These are phyloP conservation scores for Exserohilum turcica DNA, from an alignment of 2,329 filamentous ascomycete species.

Conservation along the genomic window DNA sequence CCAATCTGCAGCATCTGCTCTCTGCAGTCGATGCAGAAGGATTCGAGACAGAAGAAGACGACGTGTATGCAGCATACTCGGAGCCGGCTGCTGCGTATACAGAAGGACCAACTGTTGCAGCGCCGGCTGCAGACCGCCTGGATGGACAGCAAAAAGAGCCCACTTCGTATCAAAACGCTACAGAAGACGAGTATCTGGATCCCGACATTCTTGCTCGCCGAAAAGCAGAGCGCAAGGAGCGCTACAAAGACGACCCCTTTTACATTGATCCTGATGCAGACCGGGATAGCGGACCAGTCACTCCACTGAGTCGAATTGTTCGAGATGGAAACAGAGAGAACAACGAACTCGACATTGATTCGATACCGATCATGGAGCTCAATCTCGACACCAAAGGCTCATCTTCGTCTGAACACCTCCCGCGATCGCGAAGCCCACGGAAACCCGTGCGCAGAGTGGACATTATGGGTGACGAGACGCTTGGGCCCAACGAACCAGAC, in stretches of 20 bases:
- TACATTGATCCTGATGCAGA: conserved; percentile 71
- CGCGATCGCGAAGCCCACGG: conserved; percentile 35
- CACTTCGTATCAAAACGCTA: conserved; percentile 53
- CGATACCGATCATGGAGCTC: conserved; percentile 94
- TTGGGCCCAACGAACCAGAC: conserved; percentile 46
- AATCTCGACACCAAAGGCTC: conserved; percentile 63
- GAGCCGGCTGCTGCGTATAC: conserved; percentile 44
- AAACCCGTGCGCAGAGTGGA: conserved; percentile 48
- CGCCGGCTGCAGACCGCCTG: conserved; percentile 52
- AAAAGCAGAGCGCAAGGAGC: conserved; percentile 76
- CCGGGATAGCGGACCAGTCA: conserved; percentile 65
- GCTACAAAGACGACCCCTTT: conserved; percentile 92
- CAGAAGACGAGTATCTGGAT: conserved; percentile 64
- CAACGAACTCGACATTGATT: conserved; percentile 84
- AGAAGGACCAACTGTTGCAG: conserved; percentile 21
- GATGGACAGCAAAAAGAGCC: conserved; percentile 46
- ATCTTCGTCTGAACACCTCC: conserved; percentile 25
- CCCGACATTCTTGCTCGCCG: conserved; percentile 74
- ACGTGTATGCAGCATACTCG: conserved; percentile 54
- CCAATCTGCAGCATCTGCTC: conserved; percentile 71
- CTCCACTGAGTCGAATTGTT: conserved; percentile 78
- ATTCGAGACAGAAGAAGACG: conserved; percentile 51
- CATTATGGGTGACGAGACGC: conserved; percentile 55
- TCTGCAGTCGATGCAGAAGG: conserved; percentile 54
- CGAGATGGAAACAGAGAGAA: conserved; percentile 67